phyloP scores from a whole-genome alignment of 1,284 basidiomycete genomes.

The Vanrija pseudolonga region DNA sequence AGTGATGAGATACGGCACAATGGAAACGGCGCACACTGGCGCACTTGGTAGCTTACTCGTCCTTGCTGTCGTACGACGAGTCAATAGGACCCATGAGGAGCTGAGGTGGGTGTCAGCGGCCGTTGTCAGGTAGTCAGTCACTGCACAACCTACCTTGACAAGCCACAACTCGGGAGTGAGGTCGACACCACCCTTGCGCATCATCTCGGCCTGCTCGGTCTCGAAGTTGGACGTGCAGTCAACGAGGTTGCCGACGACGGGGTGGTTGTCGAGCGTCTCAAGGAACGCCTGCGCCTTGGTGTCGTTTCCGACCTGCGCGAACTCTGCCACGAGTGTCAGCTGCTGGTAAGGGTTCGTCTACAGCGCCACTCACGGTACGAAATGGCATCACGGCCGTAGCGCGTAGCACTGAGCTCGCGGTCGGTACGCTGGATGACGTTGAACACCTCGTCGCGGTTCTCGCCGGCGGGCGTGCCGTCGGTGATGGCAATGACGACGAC shows the following conservation, averaged over 20 bases:
- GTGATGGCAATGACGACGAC: constrained; percentile 50
- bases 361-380: constrained; percentile 44
- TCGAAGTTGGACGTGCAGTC: constrained; percentile 51
- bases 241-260: constrained; percentile 47
- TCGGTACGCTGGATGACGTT: constrained; percentile 49
- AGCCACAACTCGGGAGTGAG: constrained; percentile 42
- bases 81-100: constrained; percentile 38
- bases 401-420: constrained; percentile 39
- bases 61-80: constrained; percentile 44
- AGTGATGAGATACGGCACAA: no score
- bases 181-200: constrained; percentile 29
- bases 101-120: not conserved
- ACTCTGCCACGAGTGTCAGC: constrained; percentile 28
- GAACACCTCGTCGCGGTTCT: constrained; percentile 45
- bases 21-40: no score
- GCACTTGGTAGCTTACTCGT: constrained; percentile 1
- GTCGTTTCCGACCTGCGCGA: constrained; percentile 53
- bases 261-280: constrained; percentile 50
- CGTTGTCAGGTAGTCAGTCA: not conserved
- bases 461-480: constrained; percentile 50
- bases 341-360: not conserved
- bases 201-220: constrained; percentile 49
- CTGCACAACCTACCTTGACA: constrained; percentile 29
- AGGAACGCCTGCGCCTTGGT: constrained; percentile 50
- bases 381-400: constrained; percentile 52